A percentile compares a stretch with the other conserved stretches of the same genome.
Evolutionary conservation across 2,329 filamentous ascomycete genomes (phyloP).

Genomic region (Westerdykella ornata): DNA sequence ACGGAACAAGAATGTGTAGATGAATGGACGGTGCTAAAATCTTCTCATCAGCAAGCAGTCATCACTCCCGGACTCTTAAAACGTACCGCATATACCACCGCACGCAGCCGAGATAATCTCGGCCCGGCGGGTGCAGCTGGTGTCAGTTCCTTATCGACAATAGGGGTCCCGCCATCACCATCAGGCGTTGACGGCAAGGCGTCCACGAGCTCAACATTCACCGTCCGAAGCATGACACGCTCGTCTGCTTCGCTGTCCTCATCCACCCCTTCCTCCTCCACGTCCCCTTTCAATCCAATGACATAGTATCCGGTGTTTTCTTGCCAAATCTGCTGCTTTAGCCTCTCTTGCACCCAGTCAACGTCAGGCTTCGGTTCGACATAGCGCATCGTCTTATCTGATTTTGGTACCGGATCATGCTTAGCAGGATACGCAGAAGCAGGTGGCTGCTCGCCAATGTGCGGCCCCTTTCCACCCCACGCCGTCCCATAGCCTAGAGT

Average conservation of each 20-base stretch:
- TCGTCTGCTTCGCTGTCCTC: slow-evolving; percentile 30
- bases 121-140: slow-evolving; percentile 5
- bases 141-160: slow-evolving; percentile 16
- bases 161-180: slow-evolving; percentile 4
- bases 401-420: slow-evolving; percentile 6
- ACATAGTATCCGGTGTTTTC: slow-evolving; percentile 55
- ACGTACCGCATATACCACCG: slow-evolving; percentile 61
- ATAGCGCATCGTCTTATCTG: slow-evolving; percentile 27
- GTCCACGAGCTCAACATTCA: slow-evolving; percentile 58
- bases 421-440: background rate
- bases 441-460: background rate
- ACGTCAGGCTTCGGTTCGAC: slow-evolving; percentile 38
- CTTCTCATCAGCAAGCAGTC: background rate
- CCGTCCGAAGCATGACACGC: slow-evolving; percentile 57
- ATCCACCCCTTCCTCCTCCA: slow-evolving; percentile 50
- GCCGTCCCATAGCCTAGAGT: slow-evolving; percentile 44
- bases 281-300: slow-evolving; percentile 60
- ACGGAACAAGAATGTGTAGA: slow-evolving; percentile 69
- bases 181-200: slow-evolving; percentile 22
- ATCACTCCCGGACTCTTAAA: background rate
- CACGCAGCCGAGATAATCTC: slow-evolving; percentile 47
- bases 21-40: slow-evolving; percentile 58
- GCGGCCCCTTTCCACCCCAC: slow-evolving; percentile 29
- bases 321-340: slow-evolving; percentile 46
- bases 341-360: slow-evolving; percentile 51